Evolutionary conservation across 225 moss, liverwort and hornwort genomes (phyloP), one percentile per base, ranked within the genome.

Genomic region (Pseudisothecium myosuroides): DNA sequence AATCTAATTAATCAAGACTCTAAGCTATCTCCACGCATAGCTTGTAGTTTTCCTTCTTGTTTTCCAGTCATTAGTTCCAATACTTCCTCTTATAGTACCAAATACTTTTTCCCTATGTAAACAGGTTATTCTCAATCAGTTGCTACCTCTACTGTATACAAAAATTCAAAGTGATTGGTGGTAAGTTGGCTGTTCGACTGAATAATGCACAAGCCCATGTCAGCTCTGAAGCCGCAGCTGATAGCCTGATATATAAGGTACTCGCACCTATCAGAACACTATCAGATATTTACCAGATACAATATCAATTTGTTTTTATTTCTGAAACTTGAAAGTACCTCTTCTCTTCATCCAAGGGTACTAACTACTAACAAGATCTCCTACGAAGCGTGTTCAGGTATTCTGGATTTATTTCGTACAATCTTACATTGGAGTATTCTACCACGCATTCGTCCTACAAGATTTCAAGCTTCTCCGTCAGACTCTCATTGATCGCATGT

Each of bases 241-340:
- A 98, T 88, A 95, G 96, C 84, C 95, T 98, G 80, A 96, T 96
- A 29, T 95, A 95, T 76, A 96, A 98, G 96, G 98, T 98, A 92
- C 50, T 83, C 59, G 45, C 86, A 76, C 87, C 65, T 31, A 29
- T 66, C 72, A 81, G 62, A 82, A 50, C 17, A 19, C 45, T 43
- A 64, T 63, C 73, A 32, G 64, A 34, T 82, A 24, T 39, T 72
- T 39, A 39, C 52, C 24, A 75, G 36, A 88, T 36, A 20, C 36
- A 54, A 43, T 36, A 21, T 82, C 56, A 79, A 36, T 88, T 54
- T 64, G 41, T 43, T 24, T 56, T 36, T 75, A 34, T 29, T 32
- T 76, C 73, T 73, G 49, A 52, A 71, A 72, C 47, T 72, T 73
- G 41, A 60, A 54, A 62, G 22, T 36, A 73, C 34, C 28, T 68